phyloP scores from a whole-genome alignment of 202 grass and related monocot species.

The Elaeis oleifera region DNA sequence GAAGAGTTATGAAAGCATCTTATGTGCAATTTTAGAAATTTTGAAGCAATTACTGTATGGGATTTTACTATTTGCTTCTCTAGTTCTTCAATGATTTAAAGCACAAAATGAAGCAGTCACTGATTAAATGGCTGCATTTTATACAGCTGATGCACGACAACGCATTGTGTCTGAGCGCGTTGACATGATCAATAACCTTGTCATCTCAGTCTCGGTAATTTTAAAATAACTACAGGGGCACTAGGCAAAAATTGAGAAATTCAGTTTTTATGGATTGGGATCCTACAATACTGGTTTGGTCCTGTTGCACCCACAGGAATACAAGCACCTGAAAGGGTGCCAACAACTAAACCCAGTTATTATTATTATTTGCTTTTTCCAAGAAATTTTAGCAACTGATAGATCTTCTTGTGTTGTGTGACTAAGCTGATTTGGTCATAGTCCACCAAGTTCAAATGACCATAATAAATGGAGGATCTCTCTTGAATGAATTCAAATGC shows the following conservation, averaged over 20 bases:
- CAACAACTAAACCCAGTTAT: too few species aligned
- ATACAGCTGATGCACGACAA: conserved; percentile 91
- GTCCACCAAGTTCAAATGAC: neutral
- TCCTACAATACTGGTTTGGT: too few species aligned
- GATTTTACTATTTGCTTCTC: conserved; percentile 4
- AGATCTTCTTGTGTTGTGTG: too few species aligned
- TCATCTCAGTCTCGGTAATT: conserved; percentile 93
- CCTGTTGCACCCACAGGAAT: too few species aligned
- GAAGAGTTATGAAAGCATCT: too few species aligned
- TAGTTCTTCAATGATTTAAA: neutral
- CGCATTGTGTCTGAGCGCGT: conserved; percentile 88
- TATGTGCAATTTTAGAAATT: too few species aligned
- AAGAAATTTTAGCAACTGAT: too few species aligned
- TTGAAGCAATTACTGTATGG: neutral
- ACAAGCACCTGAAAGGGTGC: too few species aligned
- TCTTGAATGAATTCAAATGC: neutral
- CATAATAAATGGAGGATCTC: neutral
- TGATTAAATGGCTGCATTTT: conserved; percentile 29
- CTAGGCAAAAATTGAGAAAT: neutral
- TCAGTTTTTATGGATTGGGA: too few species aligned
- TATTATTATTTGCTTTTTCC: too few species aligned
- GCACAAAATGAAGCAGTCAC: neutral
- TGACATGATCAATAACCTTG: conserved; percentile 84
- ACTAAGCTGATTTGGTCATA: too few species aligned
- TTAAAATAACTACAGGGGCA: conserved; percentile 1